Evolutionary conservation across 495 filamentous ascomycete genomes (phyloP), one percentile per base, ranked within the genome.

Genomic region (Choiromyces venosus): DNA sequence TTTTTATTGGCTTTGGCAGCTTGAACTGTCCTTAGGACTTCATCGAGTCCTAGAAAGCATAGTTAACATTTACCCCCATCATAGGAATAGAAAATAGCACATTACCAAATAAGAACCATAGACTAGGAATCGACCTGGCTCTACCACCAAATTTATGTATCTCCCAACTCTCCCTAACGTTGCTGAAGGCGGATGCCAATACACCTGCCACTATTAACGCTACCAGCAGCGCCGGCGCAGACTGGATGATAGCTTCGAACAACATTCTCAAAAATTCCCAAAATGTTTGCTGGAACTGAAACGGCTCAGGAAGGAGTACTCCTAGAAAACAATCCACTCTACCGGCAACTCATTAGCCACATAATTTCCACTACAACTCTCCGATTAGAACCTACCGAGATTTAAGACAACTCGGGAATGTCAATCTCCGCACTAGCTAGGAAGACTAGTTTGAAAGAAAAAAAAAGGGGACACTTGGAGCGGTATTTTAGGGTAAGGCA

Each of bases 11-110:
- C 79, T 71, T 83, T 82, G 21, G 87, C 85, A 42, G 86, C 83
- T n/a, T 80, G 73, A 21, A 91, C 78, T 36, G 85, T 85, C 1
- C 82, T 78, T 75, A 83, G 83, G 52, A 94, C 82, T 64, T 90
- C 83, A 79, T 91, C 90, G 65, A 93, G 71, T 66, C 88, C 91
- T 91, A 78, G 4, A 10, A 29, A 61, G 6, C n/a, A 29, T 25
- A 9, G 16, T 61, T 61, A 61, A n/a, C 46, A 29, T 12, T 29
- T 29, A 29, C 52, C 52, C 44, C 25, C 7, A 29, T 61, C 16
- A 61, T 14, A 29, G 52, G 52, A 61, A 61, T 12, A 10, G 25
- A 61, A 29, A 29, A 61, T 1, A 61, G 3, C 9, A 21, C n/a
- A 9, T 25, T 61, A 61, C 52, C 52, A 12, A 61, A 61, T 10